Conservation (phyloP, 805 yeast species). For the Wickerhamiella sorbophila region DNA sequence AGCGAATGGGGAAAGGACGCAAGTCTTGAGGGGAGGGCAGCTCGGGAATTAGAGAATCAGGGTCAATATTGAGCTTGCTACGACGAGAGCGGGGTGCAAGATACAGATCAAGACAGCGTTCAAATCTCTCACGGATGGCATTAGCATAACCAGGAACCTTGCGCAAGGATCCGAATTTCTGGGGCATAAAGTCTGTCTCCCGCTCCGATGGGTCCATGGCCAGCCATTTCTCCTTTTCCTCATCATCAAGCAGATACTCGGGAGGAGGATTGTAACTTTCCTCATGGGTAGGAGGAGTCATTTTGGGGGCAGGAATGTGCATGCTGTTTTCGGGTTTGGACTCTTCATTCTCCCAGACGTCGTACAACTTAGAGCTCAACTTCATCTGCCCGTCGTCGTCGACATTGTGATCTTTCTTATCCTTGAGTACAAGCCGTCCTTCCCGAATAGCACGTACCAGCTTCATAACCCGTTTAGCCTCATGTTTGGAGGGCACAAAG, state of each 20-base stretch:
- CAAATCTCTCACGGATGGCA: conserved; percentile 77
- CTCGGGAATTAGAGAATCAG: conserved; percentile 90
- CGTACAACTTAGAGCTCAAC: conserved; percentile 30
- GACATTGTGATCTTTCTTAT: conserved; percentile 35
- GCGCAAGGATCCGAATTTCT: conserved; percentile 67
- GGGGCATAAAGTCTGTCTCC: conserved; percentile 65
- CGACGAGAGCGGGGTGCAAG: conserved; percentile 92
- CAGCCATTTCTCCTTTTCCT: conserved; percentile 62
- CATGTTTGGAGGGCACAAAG: conserved; percentile 92
- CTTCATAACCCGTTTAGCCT: conserved; percentile 92
- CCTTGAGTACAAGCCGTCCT: conserved; percentile 78
- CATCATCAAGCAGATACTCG: conserved; percentile 71
- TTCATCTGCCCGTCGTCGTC: conserved; percentile 36
- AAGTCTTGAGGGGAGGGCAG: conserved; percentile 93
- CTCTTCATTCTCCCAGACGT: conserved; percentile 69
- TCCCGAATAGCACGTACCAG: conserved; percentile 92
- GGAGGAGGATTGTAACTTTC: conserved; percentile 96
- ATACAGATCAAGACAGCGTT: conserved; percentile 83
- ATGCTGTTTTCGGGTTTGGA: conserved; percentile 55
- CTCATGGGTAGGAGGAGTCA: conserved; percentile 92
- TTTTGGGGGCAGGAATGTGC: conserved; percentile 82
- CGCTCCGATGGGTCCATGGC: conserved; percentile 61
- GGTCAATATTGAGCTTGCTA: conserved; percentile 83
- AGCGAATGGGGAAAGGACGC: conserved; percentile 88
- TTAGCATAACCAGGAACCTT: conserved; percentile 89